A percentile compares a stretch with the other conserved stretches of the same genome.
These are phyloP conservation scores for Emmonsia crescens DNA, from an alignment of 2,329 filamentous ascomycete genomes.

Conservation along the genomic window DNA sequence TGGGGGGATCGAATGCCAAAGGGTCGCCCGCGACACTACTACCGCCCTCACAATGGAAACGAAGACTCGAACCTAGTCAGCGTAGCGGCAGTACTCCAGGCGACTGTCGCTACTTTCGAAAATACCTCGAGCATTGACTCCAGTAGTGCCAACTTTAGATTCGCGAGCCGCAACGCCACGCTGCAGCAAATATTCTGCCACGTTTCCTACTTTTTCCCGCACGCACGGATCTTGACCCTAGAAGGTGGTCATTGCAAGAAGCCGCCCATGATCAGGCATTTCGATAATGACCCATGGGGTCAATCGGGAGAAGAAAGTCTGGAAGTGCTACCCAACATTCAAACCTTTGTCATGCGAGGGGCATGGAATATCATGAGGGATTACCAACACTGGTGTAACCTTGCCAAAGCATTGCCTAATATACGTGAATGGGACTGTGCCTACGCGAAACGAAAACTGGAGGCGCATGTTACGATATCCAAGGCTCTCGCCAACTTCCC, in stretches of 20 bases:
- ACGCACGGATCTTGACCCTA: constrained; percentile 56
- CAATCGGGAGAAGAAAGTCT: constrained; percentile 27
- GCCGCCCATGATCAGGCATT: constrained; percentile 55
- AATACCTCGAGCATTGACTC: constrained; percentile 14
- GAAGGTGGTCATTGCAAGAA: constrained; percentile 70
- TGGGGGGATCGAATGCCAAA: constrained; percentile 47
- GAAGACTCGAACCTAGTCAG: constrained; percentile 17
- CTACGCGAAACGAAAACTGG: constrained; percentile 60
- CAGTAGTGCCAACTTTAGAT: constrained; percentile 19
- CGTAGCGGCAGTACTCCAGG: constrained; percentile 16
- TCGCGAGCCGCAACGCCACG: constrained; percentile 51
- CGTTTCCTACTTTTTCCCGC: constrained; percentile 47
- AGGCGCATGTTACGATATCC: constrained; percentile 61
- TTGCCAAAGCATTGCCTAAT: constrained; percentile 54
- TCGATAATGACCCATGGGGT: constrained; percentile 30
- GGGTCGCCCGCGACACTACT: constrained; percentile 34
- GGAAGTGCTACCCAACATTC: constrained; percentile 45
- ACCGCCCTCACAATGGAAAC: constrained; percentile 17
- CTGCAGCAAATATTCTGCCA: constrained; percentile 60
- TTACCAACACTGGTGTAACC: constrained; percentile 50
- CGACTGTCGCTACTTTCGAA: constrained; percentile 20
- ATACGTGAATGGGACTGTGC: constrained; percentile 45
- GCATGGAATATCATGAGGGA: constrained; percentile 66
- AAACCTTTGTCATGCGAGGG: constrained; percentile 60
- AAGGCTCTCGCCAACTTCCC: constrained; percentile 51